A percentile compares a stretch with the other conserved stretches of the same genome.
phyloP scores from a whole-genome alignment of 2,329 filamentous ascomycete species.

The Aphanocladium album region DNA sequence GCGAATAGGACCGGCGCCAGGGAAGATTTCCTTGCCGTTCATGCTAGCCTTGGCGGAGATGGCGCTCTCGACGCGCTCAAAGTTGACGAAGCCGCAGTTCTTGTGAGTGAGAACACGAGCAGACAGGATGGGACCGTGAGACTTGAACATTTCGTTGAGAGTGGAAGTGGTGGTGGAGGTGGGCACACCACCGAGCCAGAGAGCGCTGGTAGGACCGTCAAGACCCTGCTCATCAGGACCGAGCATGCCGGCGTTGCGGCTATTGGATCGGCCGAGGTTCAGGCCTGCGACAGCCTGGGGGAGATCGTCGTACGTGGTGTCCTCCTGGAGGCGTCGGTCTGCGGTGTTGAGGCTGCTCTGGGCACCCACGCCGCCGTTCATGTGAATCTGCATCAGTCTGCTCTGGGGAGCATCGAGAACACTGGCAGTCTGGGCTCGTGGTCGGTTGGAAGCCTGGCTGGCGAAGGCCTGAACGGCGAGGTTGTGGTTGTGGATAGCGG shows the following conservation, averaged over 20 bases:
- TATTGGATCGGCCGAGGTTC: conserved; percentile 62
- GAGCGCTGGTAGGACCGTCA: conserved; percentile 83
- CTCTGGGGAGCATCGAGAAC: conserved; percentile 75
- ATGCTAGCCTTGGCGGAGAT: conserved; percentile 80
- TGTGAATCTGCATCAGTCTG: conserved; percentile 64
- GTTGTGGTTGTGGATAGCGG: conserved; percentile 83
- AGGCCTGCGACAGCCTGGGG: conserved; percentile 78
- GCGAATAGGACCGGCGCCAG: conserved; percentile 85
- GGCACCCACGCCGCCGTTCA: conserved; percentile 63
- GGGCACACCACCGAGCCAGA: conserved; percentile 97
- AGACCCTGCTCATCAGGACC: conserved; percentile 71
- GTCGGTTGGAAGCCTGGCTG: conserved; percentile 76
- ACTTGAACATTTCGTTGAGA: conserved; percentile 88
- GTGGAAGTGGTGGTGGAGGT: conserved; percentile 96
- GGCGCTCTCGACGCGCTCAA: conserved; percentile 85
- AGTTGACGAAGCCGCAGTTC: conserved; percentile 98
- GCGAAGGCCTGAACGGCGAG: conserved; percentile 89
- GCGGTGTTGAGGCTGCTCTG: conserved; percentile 71
- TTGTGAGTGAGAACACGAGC: conserved; percentile 95
- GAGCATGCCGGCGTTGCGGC: conserved; percentile 62
- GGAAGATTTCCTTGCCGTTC: conserved; percentile 98
- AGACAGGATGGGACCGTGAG: conserved; percentile 86
- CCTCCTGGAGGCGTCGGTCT: conserved; percentile 69
- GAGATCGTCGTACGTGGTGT: conserved; percentile 73
- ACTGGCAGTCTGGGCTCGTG: conserved; percentile 85